These are phyloP conservation scores for Cystofilobasidium capitatum DNA, from an alignment of 768 basidiomycete genomes.

Conservation along the genomic window DNA sequence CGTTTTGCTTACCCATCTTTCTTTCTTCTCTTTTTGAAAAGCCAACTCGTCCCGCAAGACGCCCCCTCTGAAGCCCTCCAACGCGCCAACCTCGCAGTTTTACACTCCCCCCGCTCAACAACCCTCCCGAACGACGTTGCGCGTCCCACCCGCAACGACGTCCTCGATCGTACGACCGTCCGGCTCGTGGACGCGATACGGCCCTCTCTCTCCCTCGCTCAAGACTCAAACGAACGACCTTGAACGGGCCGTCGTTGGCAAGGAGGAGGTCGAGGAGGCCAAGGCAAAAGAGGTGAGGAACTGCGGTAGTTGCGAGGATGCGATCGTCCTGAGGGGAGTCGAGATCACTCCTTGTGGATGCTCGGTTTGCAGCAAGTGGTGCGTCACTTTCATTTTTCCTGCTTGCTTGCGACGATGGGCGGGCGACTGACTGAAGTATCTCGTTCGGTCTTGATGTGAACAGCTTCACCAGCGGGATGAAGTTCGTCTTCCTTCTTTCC, in stretches of 20 bases:
- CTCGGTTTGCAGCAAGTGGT: constrained; percentile 17
- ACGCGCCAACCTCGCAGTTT: neutral
- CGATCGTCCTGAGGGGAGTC: constrained; percentile 5
- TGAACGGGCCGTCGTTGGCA: neutral
- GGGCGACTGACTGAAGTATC: neutral
- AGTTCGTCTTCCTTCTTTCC: neutral
- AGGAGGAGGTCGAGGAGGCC: neutral
- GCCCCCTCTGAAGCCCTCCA: neutral
- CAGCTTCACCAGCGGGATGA: constrained; percentile 26
- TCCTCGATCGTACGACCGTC: neutral
- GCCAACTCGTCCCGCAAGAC: neutral
- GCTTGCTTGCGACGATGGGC: neutral
- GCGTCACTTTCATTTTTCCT: neutral
- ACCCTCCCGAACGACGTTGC: neutral
- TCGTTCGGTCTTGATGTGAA: neutral
- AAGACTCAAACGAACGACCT: no score
- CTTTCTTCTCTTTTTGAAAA: neutral
- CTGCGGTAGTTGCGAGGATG: constrained; percentile 17
- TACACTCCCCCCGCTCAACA: constrained; percentile 5
- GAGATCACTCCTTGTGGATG: constrained; percentile 18
- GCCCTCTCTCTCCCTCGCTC: neutral
- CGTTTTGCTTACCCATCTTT: neutral
- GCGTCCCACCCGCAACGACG: neutral
- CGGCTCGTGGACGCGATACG: neutral
- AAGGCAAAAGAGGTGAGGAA: neutral